phyloP scores from a whole-genome alignment of 2,329 filamentous ascomycete species.

The Nectriaceae sp. region DNA sequence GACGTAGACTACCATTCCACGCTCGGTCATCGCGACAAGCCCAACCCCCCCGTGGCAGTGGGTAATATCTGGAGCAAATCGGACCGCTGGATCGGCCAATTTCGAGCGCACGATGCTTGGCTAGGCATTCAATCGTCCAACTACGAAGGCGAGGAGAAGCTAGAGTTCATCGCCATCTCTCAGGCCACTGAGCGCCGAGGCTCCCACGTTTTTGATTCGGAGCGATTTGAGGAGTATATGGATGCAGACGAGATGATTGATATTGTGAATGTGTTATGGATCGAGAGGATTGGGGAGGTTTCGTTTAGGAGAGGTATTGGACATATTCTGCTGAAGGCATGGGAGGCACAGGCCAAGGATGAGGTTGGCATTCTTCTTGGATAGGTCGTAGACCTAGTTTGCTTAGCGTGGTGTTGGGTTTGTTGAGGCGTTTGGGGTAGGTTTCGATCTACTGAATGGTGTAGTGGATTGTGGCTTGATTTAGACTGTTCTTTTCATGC shows the following conservation, averaged over 20 bases:
- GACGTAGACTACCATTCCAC: constrained; percentile 43
- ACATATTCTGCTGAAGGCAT: constrained; percentile 42
- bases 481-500: too few relatives aligned
- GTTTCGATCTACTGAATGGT: constrained; percentile 10
- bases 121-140: constrained; percentile 48
- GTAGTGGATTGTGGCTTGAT: too few relatives aligned
- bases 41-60: constrained; percentile 43
- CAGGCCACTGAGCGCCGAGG: constrained; percentile 43
- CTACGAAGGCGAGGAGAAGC: constrained; percentile 45
- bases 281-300: constrained; percentile 46
- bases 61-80: constrained; percentile 42
- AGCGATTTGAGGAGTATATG: constrained; percentile 43
- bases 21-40: constrained; percentile 35
- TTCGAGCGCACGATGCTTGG: constrained; percentile 48
- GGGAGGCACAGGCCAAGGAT: constrained; percentile 42
- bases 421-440: constrained; percentile 1
- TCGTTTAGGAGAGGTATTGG: constrained; percentile 44
- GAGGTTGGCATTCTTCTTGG: constrained; percentile 45
- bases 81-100: constrained; percentile 42
- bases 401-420: constrained; percentile 19
- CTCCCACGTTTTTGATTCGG: constrained; percentile 41
- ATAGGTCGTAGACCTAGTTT: constrained; percentile 19
- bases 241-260: constrained; percentile 45
- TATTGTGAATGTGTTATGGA: constrained; percentile 49
- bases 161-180: constrained; percentile 47